Percentiles rank a stretch among this genome's conserved stretches.
Evolutionary conservation across 305 asterid genomes (phyloP).

Genomic region (Fraxinus latifolia): DNA sequence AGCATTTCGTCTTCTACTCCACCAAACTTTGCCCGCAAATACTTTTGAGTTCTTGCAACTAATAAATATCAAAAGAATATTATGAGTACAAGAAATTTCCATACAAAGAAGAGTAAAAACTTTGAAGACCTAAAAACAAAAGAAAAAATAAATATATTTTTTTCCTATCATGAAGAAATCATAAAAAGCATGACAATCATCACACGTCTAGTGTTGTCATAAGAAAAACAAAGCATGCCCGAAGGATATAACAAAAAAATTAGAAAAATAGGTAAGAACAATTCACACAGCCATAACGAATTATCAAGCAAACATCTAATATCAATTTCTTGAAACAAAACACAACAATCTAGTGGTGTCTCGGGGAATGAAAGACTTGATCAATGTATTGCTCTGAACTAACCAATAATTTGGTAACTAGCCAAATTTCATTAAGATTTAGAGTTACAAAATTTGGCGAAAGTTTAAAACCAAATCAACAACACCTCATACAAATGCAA

Average conservation of each 20-base stretch:
- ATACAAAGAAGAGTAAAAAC: conserved; percentile 13
- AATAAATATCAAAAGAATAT: conserved; percentile 18
- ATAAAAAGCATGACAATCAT: conserved; percentile 13
- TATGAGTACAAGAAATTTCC: conserved; percentile 7
- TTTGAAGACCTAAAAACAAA: background rate
- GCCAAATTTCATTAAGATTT: conserved; percentile 4
- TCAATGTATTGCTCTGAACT: background rate
- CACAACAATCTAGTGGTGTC: background rate
- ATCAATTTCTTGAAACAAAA: background rate
- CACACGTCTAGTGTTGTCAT: conserved; percentile 1
- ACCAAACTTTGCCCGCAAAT: conserved; percentile 54
- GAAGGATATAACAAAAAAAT: background rate
- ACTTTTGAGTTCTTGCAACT: conserved; percentile 74
- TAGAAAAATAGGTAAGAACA: background rate
- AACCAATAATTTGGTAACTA: background rate
- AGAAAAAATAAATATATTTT: conserved; percentile 12
- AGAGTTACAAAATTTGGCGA: background rate
- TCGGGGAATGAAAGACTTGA: background rate
- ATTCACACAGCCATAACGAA: background rate
- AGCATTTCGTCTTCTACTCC: conserved; percentile 67
- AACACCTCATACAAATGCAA: conserved; percentile 14
- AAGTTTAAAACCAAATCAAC: background rate
- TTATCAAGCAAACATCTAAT: conserved; percentile 5
- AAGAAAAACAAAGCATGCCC: conserved; percentile 7
- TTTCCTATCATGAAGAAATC: conserved; percentile 7